Percentiles rank a stretch among this genome's conserved stretches.
phyloP scores from a whole-genome alignment of 2,329 filamentous ascomycete genomes.

The Stagonosporopsis tanaceti region DNA sequence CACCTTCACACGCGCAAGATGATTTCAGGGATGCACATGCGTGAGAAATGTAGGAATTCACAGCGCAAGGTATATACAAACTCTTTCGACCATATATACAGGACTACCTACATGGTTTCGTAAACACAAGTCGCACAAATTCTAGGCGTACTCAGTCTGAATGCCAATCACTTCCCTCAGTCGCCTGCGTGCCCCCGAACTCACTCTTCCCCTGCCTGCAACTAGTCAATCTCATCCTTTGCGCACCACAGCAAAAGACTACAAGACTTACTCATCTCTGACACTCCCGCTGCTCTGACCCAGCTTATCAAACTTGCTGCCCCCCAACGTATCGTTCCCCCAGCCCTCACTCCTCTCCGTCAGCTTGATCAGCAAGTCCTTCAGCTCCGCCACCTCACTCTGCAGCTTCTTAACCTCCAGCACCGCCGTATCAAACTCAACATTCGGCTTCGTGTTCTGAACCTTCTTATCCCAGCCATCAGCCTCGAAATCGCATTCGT shows the following conservation, averaged over 20 bases:
- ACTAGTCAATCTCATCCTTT: neutral
- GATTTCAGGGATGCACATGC: neutral
- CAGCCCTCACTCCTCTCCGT: constrained; percentile 33
- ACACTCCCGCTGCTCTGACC: constrained; percentile 37
- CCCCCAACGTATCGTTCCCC: constrained; percentile 43
- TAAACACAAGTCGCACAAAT: neutral
- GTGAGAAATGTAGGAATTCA: too few species aligned
- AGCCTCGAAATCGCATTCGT: constrained; percentile 77
- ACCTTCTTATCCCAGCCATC: constrained; percentile 89
- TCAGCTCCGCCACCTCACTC: constrained; percentile 56
- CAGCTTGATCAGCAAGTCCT: constrained; percentile 47
- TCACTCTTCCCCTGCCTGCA: constrained; percentile 23
- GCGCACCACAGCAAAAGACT: neutral
- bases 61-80: neutral
- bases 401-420: constrained; percentile 64
- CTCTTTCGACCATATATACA: neutral
- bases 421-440: constrained; percentile 80
- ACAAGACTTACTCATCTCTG: constrained; percentile 24
- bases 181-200: constrained; percentile 33
- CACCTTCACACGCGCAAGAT: neutral
- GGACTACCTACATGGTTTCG: neutral
- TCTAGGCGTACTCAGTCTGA: constrained; percentile 3
- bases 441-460: constrained; percentile 76
- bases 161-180: constrained; percentile 29
- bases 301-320: constrained; percentile 35